Evolutionary conservation across 164 flowering plant species (phyloP), one percentile per base, ranked within the genome.

Genomic region (Piper betle): DNA sequence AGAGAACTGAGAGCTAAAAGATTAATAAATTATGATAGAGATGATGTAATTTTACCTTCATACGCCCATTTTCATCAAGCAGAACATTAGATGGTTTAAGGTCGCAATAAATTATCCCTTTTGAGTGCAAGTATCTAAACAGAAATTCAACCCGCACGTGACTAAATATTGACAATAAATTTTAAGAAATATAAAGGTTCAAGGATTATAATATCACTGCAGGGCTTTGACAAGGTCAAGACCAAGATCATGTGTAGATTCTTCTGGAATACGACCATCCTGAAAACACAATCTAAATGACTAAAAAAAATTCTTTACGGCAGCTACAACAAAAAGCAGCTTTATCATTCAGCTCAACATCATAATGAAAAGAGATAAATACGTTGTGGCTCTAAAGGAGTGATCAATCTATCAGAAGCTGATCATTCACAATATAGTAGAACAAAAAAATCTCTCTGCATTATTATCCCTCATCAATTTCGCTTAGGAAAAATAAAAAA

Each of bases 31-130:
- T 2, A 10, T 46, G 50, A 8, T 10, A 10, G 1, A 10, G 2
- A 2, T 46, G 50, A 10, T 8, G 6, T 6, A 46, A 10, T 9
- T 9, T 39, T 76, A 94, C 99, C 96, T 94, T 94, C 46, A 82
- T 82, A 55, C 64, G 86, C 17, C 97, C 97, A 82, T 88, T 85
- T 74, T 94, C 99, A 71, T 94, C 99, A 57, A 94, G 66, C 17
- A 94, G 75, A 67, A 94, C 82, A 69, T 94, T 94, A 66, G 97
- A 91, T 59, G 99, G 99, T 68, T 94, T 94, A 57, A 94, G 66
- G 71, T 94, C 99, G 75, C 96, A 82, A 71, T 94, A 94, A 53
- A 91, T 84, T 39, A 87, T 83, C 62, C 99, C 99, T 63, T 85
- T 85, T 18, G 99, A 88, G 66, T 94, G 99, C 63, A 91, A 79